Percentiles rank a stretch among this genome's conserved stretches.
Conservation (phyloP, 2,329 filamentous ascomycete species). For the Teratosphaeria viscida region DNA sequence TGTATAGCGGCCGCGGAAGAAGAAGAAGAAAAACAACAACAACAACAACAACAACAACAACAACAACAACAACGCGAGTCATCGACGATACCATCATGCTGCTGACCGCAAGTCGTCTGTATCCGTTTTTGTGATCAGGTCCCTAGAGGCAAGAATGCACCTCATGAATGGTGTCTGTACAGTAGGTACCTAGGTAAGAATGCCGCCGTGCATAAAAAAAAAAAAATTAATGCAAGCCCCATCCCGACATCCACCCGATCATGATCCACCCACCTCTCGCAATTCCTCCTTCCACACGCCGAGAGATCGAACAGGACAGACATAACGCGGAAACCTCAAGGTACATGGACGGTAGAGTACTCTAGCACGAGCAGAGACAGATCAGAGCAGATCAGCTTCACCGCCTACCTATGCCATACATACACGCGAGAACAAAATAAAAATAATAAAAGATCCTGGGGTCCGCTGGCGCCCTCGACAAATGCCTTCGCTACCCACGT, state of each 20-base stretch:
- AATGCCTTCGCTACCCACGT: background rate
- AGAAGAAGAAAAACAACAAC: background rate
- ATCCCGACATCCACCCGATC: too few species aligned
- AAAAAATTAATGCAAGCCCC: background rate
- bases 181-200: too few species aligned
- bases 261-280: too few species aligned
- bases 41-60: background rate
- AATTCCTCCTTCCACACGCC: background rate
- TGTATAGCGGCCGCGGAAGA: background rate
- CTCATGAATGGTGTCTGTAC: background rate
- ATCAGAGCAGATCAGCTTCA: background rate
- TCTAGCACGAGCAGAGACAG: too few species aligned
- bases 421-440: too few species aligned
- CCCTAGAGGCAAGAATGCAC: background rate
- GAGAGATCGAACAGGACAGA: too few species aligned
- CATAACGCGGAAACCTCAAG: too few species aligned
- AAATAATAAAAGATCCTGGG: background rate
- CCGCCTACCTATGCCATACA: background rate
- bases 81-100: background rate
- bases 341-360: too few species aligned
- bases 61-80: background rate
- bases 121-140: too few species aligned
- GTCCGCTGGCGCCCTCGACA: background rate
- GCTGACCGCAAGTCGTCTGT: background rate
- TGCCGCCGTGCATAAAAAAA: background rate